Base-by-base conservation (phyloP, 768 basidiomycete genomes). In the Leccinum variicolor region DNA sequence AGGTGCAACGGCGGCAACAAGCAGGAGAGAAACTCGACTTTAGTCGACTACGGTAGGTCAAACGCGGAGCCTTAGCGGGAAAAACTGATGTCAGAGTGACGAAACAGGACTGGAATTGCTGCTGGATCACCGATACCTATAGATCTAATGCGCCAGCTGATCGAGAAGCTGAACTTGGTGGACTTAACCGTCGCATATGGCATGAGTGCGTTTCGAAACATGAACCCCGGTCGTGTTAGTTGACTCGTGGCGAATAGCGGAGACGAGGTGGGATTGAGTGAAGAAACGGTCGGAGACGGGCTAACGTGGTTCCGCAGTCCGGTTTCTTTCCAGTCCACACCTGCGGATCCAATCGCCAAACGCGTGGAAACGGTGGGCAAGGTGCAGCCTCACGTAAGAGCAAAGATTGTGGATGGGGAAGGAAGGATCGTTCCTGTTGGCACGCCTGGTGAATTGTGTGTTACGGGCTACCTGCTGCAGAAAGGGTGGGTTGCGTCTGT, bases 331-430 rank as follows among this genome's bases (percentile, higher is more conserved):
- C 91, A 93, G 71, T 86, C 90, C 0, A 84, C 81, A 3, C 80
- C 84, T 0, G 77, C 74, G 1, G 91, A 93, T 66, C 81, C 88
- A 1, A 69, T 93, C 25, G 73, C 79, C 50, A 89, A 89, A 66
- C 86, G 90, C 2, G 85, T 89, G 4, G 91, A 93, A 68, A 93
- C 90, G 1, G 91, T 92, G 11, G 91, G 91, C 5, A 84, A 77
- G 65, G 78, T 88, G 19, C 83, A 83, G 36, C 91, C 90, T 0
- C 91, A 93, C 64, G 87, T 89, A 53, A 84, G 77, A 64, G 91
- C 91, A 2, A 92, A 89, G 66, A 61, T 93, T 4, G 73, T 92
- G 26, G 79, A 89, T 64, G 14, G 25, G 0, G 68, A 82, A 14
- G 86, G 87, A 4, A 77, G 84, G 5, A 71, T 83, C 21, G 84